phyloP scores from a whole-genome alignment of 169 alveolate genomes.

The Plasmodium chabaudi region DNA sequence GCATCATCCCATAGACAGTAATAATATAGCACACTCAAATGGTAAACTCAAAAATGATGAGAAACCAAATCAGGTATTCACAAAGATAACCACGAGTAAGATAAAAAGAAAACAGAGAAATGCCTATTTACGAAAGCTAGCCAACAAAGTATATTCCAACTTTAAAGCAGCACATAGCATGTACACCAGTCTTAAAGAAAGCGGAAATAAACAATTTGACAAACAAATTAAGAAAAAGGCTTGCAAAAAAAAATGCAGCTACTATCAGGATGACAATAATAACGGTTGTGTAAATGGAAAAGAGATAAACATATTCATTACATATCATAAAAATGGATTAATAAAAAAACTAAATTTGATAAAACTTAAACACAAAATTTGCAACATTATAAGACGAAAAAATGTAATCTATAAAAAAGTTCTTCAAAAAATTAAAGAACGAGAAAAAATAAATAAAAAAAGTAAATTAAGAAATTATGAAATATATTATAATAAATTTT shows the following conservation, averaged over 20 bases:
- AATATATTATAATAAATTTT: slow-evolving; percentile 16
- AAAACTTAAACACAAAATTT: slow-evolving; percentile 25
- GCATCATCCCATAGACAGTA: no score
- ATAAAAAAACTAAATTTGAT: slow-evolving; percentile 47
- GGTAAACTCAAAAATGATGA: neutral
- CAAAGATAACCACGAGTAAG: slow-evolving; percentile 8
- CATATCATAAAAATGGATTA: slow-evolving; percentile 5
- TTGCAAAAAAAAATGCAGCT: neutral
- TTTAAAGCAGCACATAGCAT: slow-evolving; percentile 6
- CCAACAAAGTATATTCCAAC: slow-evolving; percentile 11
- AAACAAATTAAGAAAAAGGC: no score
- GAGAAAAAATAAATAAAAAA: neutral
- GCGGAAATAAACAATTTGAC: neutral
- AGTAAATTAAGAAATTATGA: neutral
- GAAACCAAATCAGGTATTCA: neutral
- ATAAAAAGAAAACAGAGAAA: slow-evolving; percentile 13
- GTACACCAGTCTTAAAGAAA: neutral
- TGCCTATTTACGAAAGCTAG: slow-evolving; percentile 15
- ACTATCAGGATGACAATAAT: neutral
- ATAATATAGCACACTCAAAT: no score
- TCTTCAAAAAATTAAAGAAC: slow-evolving; percentile 18
- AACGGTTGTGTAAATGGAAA: neutral
- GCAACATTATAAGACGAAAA: slow-evolving; percentile 26
- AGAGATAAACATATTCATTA: neutral
- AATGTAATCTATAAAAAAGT: slow-evolving; percentile 33